Percentiles rank a stretch among this genome's conserved stretches.
These are phyloP conservation scores for Alnus rubra DNA, from an alignment of 306 rosid genomes.

Conservation along the genomic window DNA sequence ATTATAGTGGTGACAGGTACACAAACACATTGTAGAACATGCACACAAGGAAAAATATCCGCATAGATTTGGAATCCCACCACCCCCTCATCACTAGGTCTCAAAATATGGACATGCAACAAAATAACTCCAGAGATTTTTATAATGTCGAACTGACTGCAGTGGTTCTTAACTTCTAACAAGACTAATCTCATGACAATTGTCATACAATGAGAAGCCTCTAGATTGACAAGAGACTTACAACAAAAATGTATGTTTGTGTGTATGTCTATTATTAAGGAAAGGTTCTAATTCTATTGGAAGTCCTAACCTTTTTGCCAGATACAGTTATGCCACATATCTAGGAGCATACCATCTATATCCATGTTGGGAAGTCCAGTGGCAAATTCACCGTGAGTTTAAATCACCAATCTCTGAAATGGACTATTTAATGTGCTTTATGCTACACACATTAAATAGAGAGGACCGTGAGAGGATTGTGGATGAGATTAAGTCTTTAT, in stretches of 20 bases:
- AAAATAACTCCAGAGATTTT: background rate
- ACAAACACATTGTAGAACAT: conserved; percentile 9
- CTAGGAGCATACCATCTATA: background rate
- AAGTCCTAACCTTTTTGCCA: background rate
- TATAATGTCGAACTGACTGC: background rate
- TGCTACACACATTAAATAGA: too few species aligned
- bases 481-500: too few species aligned
- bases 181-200: background rate
- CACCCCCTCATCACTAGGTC: conserved; percentile 11
- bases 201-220: background rate
- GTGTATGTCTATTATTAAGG: background rate
- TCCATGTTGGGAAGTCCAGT: background rate
- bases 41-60: background rate
- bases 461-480: too few species aligned
- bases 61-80: conserved; percentile 3
- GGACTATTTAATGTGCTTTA: background rate
- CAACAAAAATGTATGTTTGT: background rate
- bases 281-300: background rate
- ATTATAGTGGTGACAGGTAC: conserved; percentile 23
- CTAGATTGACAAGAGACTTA: background rate
- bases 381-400: background rate
- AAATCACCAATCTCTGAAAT: background rate
- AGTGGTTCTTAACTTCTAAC: background rate
- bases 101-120: background rate
- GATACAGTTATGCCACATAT: background rate